Evolutionary conservation across 78 protist genomes (phyloP), one percentile per base, ranked within the genome.

Genomic region (Dictyostelium purpureum): DNA sequence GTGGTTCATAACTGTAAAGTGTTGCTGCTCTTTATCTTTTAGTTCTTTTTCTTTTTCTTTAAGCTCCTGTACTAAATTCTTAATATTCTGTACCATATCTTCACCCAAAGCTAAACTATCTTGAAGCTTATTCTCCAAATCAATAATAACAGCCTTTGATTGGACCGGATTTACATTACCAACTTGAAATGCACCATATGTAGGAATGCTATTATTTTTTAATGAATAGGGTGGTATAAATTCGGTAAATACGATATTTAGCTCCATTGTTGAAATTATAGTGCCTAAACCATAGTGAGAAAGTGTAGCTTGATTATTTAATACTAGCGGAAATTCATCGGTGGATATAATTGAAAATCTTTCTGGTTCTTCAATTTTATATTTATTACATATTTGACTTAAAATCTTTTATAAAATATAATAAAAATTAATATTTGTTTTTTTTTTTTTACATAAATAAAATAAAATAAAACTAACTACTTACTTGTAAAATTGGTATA

Each of bases 281-380:
- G 40, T 74, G 35, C 82, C 92, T 18, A 73, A 45, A 45, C 92
- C 92, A 73, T 85, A 85, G 57, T 85, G 92, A 47, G 52, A n/a
- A 10, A 85, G 52, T 31, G 92, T 40, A 5, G 92, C n/a, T 3
- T 38, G 10, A 16, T 33, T 42, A 73, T 71, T 70, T 4, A 85
- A 45, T 31, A 85, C 52, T 59, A 85, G 56, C 59, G 92, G 92
- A 35, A 74, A 85, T 28, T 85, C 92, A 12, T 85, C 92, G 6
- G 28, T 85, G 14, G 75, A 73, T 28, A 85, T 85, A 0, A 85
- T 31, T 4, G 82, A 73, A 24, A 85, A 73, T 82, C 73, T 51
- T 11, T 73, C 74, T 10, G 80, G 59, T 38, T 73, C 76, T 38
- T 67, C 52, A 28, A 85, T 73, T 73, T 85, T 85, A 85, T 56